Base-by-base conservation (phyloP, 2,329 filamentous ascomycete species). In the Eutypa lata region DNA sequence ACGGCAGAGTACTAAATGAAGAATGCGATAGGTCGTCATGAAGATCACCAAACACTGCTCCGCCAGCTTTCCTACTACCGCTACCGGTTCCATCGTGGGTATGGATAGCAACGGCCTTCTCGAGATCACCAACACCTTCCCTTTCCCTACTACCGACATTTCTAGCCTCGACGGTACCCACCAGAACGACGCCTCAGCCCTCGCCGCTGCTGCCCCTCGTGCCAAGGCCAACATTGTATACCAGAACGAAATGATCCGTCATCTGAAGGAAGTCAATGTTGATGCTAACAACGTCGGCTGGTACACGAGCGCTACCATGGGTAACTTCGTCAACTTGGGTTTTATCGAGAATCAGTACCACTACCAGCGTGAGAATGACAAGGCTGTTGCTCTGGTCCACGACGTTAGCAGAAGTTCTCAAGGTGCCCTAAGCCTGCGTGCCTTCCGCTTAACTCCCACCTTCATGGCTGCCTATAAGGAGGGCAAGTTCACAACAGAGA, bases 281-380 rank as follows among this genome's bases (percentile, higher is more conserved):
- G 94, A 99, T 72, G 94, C 94, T 61, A 96, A 97, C 80, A 95
- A 91, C 67, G 91, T 96, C 55, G 94, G 94, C 66, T 99, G 92
- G 92, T 99, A 99, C 78, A 97, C 91, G 54, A 97, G 91, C 77
- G 91, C 92, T 59, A 96, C 91, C 73, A 95, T 99, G 90, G 94
- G 94, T 73, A 97, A 96, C 81, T 97, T 97, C 65, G 82, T 97
- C 80, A 97, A 92, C 79, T 74, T 89, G 69, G 90, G 88, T 79
- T 92, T 96, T 70, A 90, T 99, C 73, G 94, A 99, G 82, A 99
- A 97, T 79, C 92, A 97, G 75, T 91, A 86, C 76, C 89, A 92
- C 78, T 97, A 96, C 80, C 94, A 99, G 80, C 94, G 90, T 73
- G 90, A 95, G 65, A 96, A 96, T 71, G 90, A 94, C 74, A 81